Base-by-base conservation (phyloP, 768 basidiomycete species). In the Neoboletus subvelutipes region DNA sequence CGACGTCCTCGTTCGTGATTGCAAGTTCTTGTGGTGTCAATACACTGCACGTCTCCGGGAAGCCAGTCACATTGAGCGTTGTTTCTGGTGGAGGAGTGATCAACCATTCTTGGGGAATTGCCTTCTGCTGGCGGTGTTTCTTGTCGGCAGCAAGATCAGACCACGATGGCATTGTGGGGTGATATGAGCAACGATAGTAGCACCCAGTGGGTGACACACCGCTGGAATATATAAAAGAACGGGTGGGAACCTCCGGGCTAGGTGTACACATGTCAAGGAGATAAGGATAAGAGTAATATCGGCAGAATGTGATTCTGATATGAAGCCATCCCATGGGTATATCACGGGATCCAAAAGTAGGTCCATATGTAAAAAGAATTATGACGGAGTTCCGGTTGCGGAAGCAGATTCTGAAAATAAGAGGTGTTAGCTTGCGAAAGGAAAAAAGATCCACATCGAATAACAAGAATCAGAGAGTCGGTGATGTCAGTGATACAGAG, bases 401-500 rank as follows among this genome's bases (percentile, higher is more conserved):
- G 13, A 36, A 13, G 42, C 18, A 50, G 29, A 45, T 40, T 55
- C 66, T 69, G 58, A 18, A 51, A 56, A 56, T 26, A 54, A 54
- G 31, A 41, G 1, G 36, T 7, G 46, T 73, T 13, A 74, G 71
- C 50, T 51, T 59, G 50, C 20, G 47, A 29, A 45, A 42, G 11
- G 1, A 9, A n/a, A n/a, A n/a, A 6, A 6, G 17, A 28, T 1
- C 15, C 17, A 31, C 1, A 33, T 47, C 5, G 12, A 28, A n/a
- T n/a, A n/a, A 55, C 39, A 39, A 45, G 33, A 63, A 76, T 83
- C 80, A 79, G 79, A 78, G 73, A 70, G 76, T 76, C 77, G 84
- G 85, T 84, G 71, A 92, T 90, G 89, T 90, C 89, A 90, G 81
- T 84, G 82, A 83, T 75, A 72, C 80, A 74, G 75, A 75, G 72